Evolutionary conservation across 306 rosid species (phyloP), one percentile per base, ranked within the genome.

Genomic region (Lathyrus tuberosus): DNA sequence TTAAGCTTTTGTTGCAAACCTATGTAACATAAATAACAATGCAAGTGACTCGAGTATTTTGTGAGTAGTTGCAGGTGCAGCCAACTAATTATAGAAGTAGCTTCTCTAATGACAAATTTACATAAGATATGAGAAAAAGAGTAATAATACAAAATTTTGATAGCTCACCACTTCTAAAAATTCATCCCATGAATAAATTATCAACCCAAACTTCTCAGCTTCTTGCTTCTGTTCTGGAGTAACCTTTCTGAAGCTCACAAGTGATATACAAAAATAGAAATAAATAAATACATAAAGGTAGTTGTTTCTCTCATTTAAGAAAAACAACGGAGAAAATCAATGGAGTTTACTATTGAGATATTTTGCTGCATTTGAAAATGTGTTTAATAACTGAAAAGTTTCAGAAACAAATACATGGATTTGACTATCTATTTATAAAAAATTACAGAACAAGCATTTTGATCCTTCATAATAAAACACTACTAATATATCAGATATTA

Each of bases 181-280:
- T n/a, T 87, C 91, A 46, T 79, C 81, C 98, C 96, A 92, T 12
- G 98, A 73, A 78, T 87, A 83, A n/a, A 87, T 57, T 61, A 57
- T 58, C 80, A 86, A 26, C 35, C 84, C 96, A 65, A 64, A 79
- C 31, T 83, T 77, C 75, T 82, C 77, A 51, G 84, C 64, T 47
- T 81, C 81, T 82, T 86, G 83, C n/a, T n/a, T n/a, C n/a, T n/a
- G n/a, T n/a, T n/a, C n/a, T n/a, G n/a, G n/a, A n/a, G n/a, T n/a
- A n/a, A n/a, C n/a, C n/a, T n/a, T n/a, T n/a, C n/a, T n/a, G n/a
- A n/a, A n/a, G n/a, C n/a, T n/a, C n/a, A n/a, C n/a, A n/a, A n/a
- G n/a, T n/a, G n/a, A n/a, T n/a, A n/a, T n/a, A n/a, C n/a, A n/a
- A n/a, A n/a, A n/a, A n/a, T n/a, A n/a, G n/a, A n/a, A n/a, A n/a